phyloP scores from a whole-genome alignment of 2,329 filamentous ascomycete genomes.

The Monascus ruber region DNA sequence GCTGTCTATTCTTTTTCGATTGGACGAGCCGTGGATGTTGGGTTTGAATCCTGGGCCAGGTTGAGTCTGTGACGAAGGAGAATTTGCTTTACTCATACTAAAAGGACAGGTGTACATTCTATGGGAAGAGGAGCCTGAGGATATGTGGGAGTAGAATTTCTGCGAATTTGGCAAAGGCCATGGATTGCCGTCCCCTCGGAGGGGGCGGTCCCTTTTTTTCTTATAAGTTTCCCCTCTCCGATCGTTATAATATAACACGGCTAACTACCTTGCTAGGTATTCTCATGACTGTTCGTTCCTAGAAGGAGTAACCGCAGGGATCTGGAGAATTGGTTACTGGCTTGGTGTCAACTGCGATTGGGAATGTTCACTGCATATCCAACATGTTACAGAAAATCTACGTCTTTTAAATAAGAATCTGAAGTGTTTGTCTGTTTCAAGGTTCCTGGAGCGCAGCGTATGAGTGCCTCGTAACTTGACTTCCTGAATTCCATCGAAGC shows the following conservation, averaged over 20 bases:
- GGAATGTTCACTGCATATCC: too few relatives aligned
- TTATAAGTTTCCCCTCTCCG: constrained; percentile 24
- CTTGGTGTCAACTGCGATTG: too few relatives aligned
- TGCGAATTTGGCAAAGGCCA: constrained; percentile 5
- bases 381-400: too few relatives aligned
- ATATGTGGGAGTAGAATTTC: constrained; percentile 1
- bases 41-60: constrained; percentile 4
- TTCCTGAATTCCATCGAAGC: too few relatives aligned
- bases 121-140: constrained; percentile 3
- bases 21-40: not conserved
- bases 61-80: constrained; percentile 8
- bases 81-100: constrained; percentile 3
- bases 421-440: too few relatives aligned
- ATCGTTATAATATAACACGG: constrained; percentile 2
- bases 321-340: too few relatives aligned
- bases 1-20: constrained; percentile 1
- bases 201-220: constrained; percentile 23
- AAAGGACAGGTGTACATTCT: constrained; percentile 5
- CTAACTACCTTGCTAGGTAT: constrained; percentile 18
- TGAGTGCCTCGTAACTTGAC: too few relatives aligned
- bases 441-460: too few relatives aligned
- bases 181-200: constrained; percentile 18
- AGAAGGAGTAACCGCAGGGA: too few relatives aligned
- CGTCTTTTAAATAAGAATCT: too few relatives aligned
- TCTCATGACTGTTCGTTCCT: not conserved